Evolutionary conservation across 140 eudicot genomes (phyloP).

Genomic region (Ambrosia hybrid): DNA sequence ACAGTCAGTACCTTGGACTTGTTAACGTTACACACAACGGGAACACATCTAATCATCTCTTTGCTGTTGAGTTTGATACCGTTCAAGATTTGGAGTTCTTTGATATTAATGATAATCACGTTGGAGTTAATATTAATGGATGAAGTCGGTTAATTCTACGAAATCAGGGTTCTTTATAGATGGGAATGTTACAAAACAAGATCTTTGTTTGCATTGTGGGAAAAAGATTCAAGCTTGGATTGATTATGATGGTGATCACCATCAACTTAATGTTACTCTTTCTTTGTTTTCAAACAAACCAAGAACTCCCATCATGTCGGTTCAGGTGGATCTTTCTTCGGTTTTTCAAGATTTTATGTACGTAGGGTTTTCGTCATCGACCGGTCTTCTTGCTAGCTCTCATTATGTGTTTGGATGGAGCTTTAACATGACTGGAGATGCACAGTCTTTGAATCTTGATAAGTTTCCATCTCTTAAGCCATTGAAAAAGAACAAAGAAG

Average conservation of each 20-base stretch:
- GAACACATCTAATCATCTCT: conserved; percentile 39
- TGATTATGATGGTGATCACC: conserved; percentile 36
- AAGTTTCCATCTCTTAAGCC: too few relatives aligned
- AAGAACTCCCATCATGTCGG: conserved; percentile 34
- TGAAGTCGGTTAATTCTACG: not conserved
- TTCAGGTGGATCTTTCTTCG: conserved; percentile 32
- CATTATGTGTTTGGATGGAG: conserved; percentile 60
- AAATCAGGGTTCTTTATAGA: too few relatives aligned
- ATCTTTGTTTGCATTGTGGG: not conserved
- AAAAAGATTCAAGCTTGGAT: conserved; percentile 47
- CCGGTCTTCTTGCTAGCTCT: conserved; percentile 20
- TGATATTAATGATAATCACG: conserved; percentile 50
- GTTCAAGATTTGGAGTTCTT: conserved; percentile 46
- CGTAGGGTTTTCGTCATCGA: conserved; percentile 54
- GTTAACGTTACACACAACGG: conserved; percentile 43
- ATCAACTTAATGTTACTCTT: conserved; percentile 32
- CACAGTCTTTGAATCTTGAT: too few relatives aligned
- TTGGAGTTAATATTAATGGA: conserved; percentile 45
- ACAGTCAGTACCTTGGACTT: conserved; percentile 41
- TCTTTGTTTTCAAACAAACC: conserved; percentile 9
- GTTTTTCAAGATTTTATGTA: conserved; percentile 44
- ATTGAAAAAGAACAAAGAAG: too few relatives aligned
- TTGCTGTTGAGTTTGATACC: conserved; percentile 49
- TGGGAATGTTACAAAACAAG: too few relatives aligned
- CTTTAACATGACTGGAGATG: conserved; percentile 18